Conservation (phyloP, 441 rosid species). For the Bocquillonia castaneifolia region DNA sequence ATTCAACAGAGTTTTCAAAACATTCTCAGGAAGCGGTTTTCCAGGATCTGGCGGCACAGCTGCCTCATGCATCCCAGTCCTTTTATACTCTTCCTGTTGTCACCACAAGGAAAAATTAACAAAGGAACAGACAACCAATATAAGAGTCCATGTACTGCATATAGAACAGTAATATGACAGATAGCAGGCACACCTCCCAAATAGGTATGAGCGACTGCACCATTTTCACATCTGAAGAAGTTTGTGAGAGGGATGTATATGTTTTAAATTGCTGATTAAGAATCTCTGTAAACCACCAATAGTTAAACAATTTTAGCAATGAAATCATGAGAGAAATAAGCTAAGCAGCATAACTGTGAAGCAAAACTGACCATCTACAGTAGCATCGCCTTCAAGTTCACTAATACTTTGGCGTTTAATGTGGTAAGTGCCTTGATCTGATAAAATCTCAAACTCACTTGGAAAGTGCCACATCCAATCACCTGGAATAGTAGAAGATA, state of each 20-base stretch:
- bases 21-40: slow-evolving; percentile 66
- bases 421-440: slow-evolving; percentile 35
- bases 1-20: slow-evolving; percentile 57
- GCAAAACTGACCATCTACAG: slow-evolving; percentile 55
- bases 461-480: slow-evolving; percentile 71
- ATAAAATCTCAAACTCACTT: slow-evolving; percentile 40
- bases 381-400: slow-evolving; percentile 94
- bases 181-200: slow-evolving; percentile 74
- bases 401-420: slow-evolving; percentile 71
- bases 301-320: slow-evolving; percentile 20
- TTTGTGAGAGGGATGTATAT: slow-evolving; percentile 72
- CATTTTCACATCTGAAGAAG: slow-evolving; percentile 68
- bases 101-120: slow-evolving; percentile 22
- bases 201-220: slow-evolving; percentile 96
- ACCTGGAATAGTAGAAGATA: slow-evolving; percentile 64
- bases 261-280: slow-evolving; percentile 63
- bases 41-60: slow-evolving; percentile 60
- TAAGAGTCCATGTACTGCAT: slow-evolving; percentile 8
- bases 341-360: slow-evolving; percentile 12
- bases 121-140: slow-evolving; percentile 20
- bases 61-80: slow-evolving; percentile 59
- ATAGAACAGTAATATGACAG: slow-evolving; percentile 14
- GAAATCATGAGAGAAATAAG: slow-evolving; percentile 13
- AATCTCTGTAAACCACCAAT: slow-evolving; percentile 52
- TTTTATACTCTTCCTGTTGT: slow-evolving; percentile 78